Conservation (phyloP, 1,284 basidiomycete species). For the Fistulinella cinereoalba region DNA sequence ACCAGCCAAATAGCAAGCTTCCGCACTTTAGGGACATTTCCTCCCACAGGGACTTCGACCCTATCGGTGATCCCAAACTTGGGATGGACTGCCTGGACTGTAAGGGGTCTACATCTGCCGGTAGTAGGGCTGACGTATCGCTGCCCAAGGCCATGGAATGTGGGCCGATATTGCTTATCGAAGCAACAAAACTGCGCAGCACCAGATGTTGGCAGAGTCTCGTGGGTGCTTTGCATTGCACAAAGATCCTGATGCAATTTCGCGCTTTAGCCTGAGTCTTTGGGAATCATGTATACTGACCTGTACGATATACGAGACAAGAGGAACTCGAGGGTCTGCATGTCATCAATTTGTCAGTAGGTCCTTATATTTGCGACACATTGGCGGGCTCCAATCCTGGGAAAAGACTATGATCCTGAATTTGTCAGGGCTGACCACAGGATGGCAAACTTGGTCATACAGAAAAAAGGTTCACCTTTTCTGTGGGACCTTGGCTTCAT, state of each 20-base stretch:
- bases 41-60: conserved; percentile 3
- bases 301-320: conserved; percentile 1
- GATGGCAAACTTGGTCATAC: not conserved
- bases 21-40: not conserved
- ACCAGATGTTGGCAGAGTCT: not conserved
- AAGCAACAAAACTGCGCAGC: conserved; percentile 9
- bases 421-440: not conserved
- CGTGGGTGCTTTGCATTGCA: conserved; percentile 1
- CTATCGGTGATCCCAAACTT: not conserved
- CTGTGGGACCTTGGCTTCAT: not conserved
- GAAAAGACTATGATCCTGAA: not conserved
- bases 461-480: not conserved
- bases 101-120: conserved; percentile 23
- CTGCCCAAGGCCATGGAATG: conserved; percentile 12
- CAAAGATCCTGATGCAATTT: not conserved
- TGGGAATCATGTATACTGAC: conserved; percentile 6
- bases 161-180: conserved; percentile 19
- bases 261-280: not conserved
- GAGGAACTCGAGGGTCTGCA: no score
- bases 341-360: not conserved
- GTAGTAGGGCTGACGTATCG: conserved; percentile 24
- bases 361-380: not conserved
- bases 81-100: conserved; percentile 24
- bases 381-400: not conserved
- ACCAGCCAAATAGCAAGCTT: conserved; percentile 23